A percentile compares a stretch with the other conserved stretches of the same genome.
phyloP scores from a whole-genome alignment of 805 yeast species.

The Wickerhamiella domercqiae region DNA sequence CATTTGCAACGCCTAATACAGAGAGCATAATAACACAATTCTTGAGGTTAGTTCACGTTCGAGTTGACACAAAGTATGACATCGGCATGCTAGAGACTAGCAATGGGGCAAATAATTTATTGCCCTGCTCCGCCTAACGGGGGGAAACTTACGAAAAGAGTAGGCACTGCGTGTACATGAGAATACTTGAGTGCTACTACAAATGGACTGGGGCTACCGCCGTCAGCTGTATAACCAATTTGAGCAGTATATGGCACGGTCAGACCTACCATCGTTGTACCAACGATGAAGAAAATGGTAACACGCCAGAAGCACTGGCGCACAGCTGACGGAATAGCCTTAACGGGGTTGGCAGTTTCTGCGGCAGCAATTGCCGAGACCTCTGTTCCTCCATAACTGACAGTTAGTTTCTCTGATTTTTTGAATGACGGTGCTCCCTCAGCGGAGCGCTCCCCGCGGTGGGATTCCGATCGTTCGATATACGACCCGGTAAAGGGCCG shows the following conservation, averaged over 20 bases:
- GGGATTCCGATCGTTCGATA: no score
- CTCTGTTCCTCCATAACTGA: conserved; percentile 51
- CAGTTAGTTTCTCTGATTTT: no score
- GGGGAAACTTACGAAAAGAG: no score
- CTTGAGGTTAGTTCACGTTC: no score
- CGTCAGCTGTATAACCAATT: conserved; percentile 32
- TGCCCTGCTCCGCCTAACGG: no score
- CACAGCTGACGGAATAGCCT: conserved; percentile 56
- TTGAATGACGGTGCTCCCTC: no score
- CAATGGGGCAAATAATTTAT: no score
- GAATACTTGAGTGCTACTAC: conserved; percentile 66
- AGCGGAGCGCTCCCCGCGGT: no score
- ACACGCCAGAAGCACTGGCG: conserved; percentile 58
- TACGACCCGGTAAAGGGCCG: no score
- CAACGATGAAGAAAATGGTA: conserved; percentile 42
- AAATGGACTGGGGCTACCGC: conserved; percentile 57
- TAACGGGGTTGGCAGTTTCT: conserved; percentile 55
- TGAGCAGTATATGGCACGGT: conserved; percentile 45
- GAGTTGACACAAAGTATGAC: no score
- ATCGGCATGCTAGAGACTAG: no score
- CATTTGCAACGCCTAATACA: conserved; percentile 66
- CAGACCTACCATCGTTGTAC: conserved; percentile 52
- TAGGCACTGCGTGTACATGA: conserved; percentile 49
- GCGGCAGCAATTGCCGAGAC: conserved; percentile 58
- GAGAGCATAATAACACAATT: conserved; percentile 66